phyloP scores from a whole-genome alignment of 1,139 yeast species.

The Lodderomyces margitis region DNA sequence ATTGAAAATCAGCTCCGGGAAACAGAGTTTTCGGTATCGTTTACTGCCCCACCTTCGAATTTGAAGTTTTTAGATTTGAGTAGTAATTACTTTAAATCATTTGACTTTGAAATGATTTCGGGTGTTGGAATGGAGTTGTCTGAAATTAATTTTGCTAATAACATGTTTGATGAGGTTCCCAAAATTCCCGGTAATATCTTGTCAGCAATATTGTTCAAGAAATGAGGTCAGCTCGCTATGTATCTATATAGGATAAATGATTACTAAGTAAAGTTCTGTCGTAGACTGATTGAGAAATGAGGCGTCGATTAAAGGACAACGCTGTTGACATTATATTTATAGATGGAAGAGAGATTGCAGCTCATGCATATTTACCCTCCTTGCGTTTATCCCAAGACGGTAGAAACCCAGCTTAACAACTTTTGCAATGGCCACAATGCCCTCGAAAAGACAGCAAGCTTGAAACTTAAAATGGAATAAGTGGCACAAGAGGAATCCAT shows the following conservation, averaged over 20 bases:
- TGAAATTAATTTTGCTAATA: conserved; percentile 15
- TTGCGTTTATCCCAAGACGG: too few relatives aligned
- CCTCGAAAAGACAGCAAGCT: too few relatives aligned
- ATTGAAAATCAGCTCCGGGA: conserved; percentile 12
- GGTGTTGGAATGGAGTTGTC: conserved; percentile 9
- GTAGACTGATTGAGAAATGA: too few relatives aligned
- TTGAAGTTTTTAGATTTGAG: conserved; percentile 16
- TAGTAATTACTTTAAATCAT: conserved; percentile 13
- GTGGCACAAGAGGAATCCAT: not conserved
- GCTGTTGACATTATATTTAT: too few relatives aligned
- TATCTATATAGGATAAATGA: not conserved
- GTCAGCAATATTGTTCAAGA: conserved; percentile 12
- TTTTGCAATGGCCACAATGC: too few relatives aligned
- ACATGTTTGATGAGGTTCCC: conserved; percentile 20
- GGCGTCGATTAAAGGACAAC: too few relatives aligned
- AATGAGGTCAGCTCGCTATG: not conserved
- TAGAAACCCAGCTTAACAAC: too few relatives aligned
- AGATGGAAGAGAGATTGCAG: too few relatives aligned
- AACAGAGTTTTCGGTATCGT: conserved; percentile 8
- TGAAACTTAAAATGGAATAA: too few relatives aligned
- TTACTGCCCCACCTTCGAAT: conserved; percentile 6
- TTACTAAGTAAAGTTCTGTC: not conserved
- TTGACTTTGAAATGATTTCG: conserved; percentile 11
- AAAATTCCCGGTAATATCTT: conserved; percentile 12
- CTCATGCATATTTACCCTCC: too few relatives aligned